Evolutionary conservation across 768 basidiomycete species (phyloP), one percentile per base, ranked within the genome.

Genomic region (Russula sp.): DNA sequence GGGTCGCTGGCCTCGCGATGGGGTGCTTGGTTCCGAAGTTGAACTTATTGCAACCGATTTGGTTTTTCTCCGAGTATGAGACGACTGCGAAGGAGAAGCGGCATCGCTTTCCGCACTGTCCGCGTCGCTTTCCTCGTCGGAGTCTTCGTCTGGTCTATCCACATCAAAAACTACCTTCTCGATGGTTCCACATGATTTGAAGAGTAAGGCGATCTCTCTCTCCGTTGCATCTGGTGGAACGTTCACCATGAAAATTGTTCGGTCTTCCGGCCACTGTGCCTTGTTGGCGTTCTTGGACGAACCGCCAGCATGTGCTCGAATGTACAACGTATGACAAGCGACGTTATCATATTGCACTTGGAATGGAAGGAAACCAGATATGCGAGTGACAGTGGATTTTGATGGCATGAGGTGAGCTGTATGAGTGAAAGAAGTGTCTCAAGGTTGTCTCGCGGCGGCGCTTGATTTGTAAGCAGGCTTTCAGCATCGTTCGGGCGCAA

Each of bases 241-340:
- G 70, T 98, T 97, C 60, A 90, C 90, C 3, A 95, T 76, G 71
- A 98, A 98, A 11, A 96, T 79, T 0, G 93, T 95, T 50, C 93
- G 82, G 18, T 82, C 85, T 36, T 83, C 73, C 67, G 82, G 77
- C 58, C 76, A 79, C 46, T 68, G 64, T 38, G 32, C 68, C 61
- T 58, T 62, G 48, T 70, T 64, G 63, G 77, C 79, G 70, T 83
- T 61, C 49, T 28, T 57, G 32, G 64, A 65, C 18, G 84, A 78
- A 1, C 62, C 9, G 4, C 79, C 76, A 28, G 76, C 71, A 71
- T 94, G 91, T 4, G 81, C 72, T n/a, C 89, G 84, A 20, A 83
- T 84, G 70, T 94, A 95, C n/a, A 94, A 73, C 67, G 86, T 83
- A 70, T 95, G 93, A 2, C 80, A 86, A 2, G 81, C 73, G 24